These are phyloP conservation scores for Jaenimonas drosophilae DNA, from an alignment of 208 protist genomes.

Conservation along the genomic window DNA sequence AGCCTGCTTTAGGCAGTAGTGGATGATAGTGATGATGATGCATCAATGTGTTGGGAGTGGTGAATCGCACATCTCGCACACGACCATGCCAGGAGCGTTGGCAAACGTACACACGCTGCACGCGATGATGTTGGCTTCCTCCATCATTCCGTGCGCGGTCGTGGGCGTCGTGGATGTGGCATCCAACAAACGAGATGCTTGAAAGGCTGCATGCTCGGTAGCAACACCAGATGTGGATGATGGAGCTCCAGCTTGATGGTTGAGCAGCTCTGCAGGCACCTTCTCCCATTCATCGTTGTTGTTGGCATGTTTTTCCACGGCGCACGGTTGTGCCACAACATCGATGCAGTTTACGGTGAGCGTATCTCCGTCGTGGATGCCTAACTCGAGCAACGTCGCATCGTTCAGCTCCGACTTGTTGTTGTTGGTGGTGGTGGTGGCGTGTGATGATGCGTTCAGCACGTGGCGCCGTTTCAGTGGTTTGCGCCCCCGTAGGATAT, in stretches of 20 bases:
- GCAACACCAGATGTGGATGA: no score
- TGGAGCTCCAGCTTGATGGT: no score
- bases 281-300: constrained; percentile 45
- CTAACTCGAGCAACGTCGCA: constrained; percentile 53
- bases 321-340: constrained; percentile 18
- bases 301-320: constrained; percentile 5
- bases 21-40: background rate
- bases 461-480: constrained; percentile 19
- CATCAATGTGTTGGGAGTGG: constrained; percentile 14
- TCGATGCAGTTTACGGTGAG: constrained; percentile 52
- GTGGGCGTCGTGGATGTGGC: background rate
- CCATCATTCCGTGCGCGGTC: background rate
- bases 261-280: constrained; percentile 43
- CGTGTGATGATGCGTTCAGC: constrained; percentile 1
- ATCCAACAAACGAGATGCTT: background rate
- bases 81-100: constrained; percentile 40
- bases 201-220: no score
- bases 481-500: constrained; percentile 40
- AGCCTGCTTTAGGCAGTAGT: no score
- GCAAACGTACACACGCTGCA: constrained; percentile 72
- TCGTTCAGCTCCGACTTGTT: no score
- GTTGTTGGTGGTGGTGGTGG: no score
- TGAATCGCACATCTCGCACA: constrained; percentile 80
- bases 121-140: constrained; percentile 19
- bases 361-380: constrained; percentile 51